Base-by-base conservation (phyloP, 768 basidiomycete genomes). In the Tylopilus felleus region DNA sequence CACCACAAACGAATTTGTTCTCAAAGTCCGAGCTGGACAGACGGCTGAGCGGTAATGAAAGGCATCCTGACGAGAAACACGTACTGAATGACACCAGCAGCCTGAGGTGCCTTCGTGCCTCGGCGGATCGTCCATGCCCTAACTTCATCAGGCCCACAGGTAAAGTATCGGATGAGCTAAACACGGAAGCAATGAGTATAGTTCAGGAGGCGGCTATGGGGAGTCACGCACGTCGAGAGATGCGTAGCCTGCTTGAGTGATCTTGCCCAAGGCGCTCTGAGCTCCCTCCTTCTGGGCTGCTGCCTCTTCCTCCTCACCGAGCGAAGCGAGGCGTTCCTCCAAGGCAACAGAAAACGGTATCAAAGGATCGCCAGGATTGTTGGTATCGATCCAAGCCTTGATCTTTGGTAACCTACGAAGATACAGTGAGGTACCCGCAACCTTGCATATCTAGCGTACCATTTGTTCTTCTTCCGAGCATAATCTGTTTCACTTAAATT, bases 391-490 rank as follows among this genome's bases (percentile, higher is more conserved):
- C 97, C 97, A 99, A 27, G 74, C 89, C 71, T 98, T 98, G 79
- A 98, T 98, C 77, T 96, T 97, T 19, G 94, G 82, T 29, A 98
- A 74, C 91, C 89, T 91, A 52, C 8, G 19, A n/a, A 19, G 22
- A 23, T 27, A 52, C 16, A 16, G 51, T 44, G 40, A 43, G 42
- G 25, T 9, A 17, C 3, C 4, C 25, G 22, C 38, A 44, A 33
- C 19, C 45, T 4, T 5, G 25, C 28, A 14, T 21, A 16, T 41
- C 17, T 19, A 19, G 33, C 39, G 40, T 54, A 88, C 95, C 97
- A 98, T 79, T 98, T 98, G 78, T 98, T 98, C 84, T 98, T 98
- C 75, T 98, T 98, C 59, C 97, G 86, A 55, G 91, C 74, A 65
- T 90, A 99, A 70, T 99, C 97, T 60, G 83, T 82, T 72, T 98